Percentiles rank a stretch among this genome's conserved stretches.
Evolutionary conservation across 2,329 filamentous ascomycete species (phyloP).

Genomic region (Dactylonectria macrodidyma): DNA sequence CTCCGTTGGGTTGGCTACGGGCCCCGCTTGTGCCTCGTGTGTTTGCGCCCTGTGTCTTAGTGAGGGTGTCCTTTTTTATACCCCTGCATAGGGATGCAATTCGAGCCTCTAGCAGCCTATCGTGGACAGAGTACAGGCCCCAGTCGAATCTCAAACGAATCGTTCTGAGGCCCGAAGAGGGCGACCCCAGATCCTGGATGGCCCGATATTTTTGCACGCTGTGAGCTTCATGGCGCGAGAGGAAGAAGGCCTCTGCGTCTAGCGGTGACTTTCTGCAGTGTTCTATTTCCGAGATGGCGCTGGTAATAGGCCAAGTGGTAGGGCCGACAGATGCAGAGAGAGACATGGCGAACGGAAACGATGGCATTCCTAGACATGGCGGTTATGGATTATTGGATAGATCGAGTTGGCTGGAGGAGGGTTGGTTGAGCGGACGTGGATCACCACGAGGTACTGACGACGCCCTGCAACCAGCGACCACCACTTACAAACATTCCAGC

Average conservation of each 20-base stretch:
- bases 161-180: conserved; percentile 19
- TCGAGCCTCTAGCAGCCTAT: conserved; percentile 35
- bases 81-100: conserved; percentile 32
- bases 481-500: conserved; percentile 37
- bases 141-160: conserved; percentile 45
- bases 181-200: conserved; percentile 17
- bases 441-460: conserved; percentile 14
- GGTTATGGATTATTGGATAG: not conserved
- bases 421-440: conserved; percentile 8
- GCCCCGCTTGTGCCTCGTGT: conserved; percentile 22
- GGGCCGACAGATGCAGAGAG: not conserved
- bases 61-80: not conserved
- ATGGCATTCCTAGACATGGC: conserved; percentile 12
- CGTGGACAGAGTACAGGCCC: conserved; percentile 23
- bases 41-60: not conserved
- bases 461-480: conserved; percentile 9
- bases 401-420: conserved; percentile 7
- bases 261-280: not conserved
- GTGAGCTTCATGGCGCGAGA: not conserved
- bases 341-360: conserved; percentile 1
- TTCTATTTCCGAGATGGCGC: not conserved
- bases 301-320: not conserved
- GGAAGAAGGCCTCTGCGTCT: not conserved
- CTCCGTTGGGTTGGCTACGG: conserved; percentile 23
- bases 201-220: not conserved